Evolutionary conservation across 495 filamentous ascomycete genomes (phyloP).

Genomic region (Lindgomyces ingoldianus): DNA sequence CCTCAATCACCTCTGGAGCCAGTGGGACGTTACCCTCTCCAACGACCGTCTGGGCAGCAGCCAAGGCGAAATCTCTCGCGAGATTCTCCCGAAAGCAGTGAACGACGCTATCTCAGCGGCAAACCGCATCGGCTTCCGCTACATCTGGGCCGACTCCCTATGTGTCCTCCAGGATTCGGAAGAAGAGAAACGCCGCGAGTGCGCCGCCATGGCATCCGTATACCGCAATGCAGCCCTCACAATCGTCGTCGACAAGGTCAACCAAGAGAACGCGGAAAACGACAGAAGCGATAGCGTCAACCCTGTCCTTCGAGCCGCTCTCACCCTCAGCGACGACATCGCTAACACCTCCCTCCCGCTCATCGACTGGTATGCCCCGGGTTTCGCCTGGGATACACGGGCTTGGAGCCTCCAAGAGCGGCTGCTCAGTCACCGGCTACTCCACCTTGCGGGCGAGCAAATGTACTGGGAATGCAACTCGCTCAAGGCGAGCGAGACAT

Average conservation of each 20-base stretch:
- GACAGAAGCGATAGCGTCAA: neutral
- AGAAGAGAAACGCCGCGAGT: constrained; percentile 26
- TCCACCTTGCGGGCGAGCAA: constrained; percentile 27
- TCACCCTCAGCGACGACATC: neutral
- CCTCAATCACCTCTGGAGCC: constrained; percentile 26
- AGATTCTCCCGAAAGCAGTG: constrained; percentile 11
- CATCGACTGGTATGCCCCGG: constrained; percentile 3
- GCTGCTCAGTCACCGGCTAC: constrained; percentile 27
- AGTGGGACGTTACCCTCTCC: constrained; percentile 4
- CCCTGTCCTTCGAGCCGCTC: neutral
- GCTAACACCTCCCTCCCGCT: neutral
- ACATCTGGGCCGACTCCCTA: constrained; percentile 36
- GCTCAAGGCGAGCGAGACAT: constrained; percentile 36
- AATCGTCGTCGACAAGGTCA: constrained; percentile 17
- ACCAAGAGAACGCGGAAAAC: neutral
- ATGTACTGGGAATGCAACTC: constrained; percentile 38
- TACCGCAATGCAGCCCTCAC: constrained; percentile 35
- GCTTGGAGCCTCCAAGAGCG: constrained; percentile 34
- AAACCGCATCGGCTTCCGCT: constrained; percentile 22
- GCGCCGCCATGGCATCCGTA: constrained; percentile 22
- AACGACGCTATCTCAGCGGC: constrained; percentile 25
- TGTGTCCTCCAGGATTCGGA: constrained; percentile 34
- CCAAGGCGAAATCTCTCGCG: constrained; percentile 5
- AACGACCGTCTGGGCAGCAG: constrained; percentile 5
- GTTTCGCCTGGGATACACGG: constrained; percentile 30